Conservation (phyloP, 1,284 basidiomycete genomes). For the Puccinia polysora region DNA sequence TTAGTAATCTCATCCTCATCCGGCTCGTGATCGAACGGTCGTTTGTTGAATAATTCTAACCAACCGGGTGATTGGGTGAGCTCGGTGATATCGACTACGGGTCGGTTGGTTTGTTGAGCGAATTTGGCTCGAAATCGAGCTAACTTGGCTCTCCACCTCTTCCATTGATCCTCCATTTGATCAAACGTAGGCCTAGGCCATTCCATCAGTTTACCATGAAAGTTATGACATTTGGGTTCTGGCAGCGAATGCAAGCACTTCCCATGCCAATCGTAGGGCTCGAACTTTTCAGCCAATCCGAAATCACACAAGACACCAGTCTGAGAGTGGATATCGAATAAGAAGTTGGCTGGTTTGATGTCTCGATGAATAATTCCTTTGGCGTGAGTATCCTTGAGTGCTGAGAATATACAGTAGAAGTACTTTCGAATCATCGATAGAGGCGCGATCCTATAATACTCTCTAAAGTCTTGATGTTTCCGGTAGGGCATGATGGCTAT, state of each 20-base stretch:
- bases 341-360: slow-evolving; percentile 96
- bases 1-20: slow-evolving; percentile 13
- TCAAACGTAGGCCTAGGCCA: slow-evolving; percentile 63
- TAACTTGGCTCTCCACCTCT: slow-evolving; percentile 61
- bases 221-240: slow-evolving; percentile 53
- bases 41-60: background rate
- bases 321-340: slow-evolving; percentile 80
- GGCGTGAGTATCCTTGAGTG: slow-evolving; percentile 81
- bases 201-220: slow-evolving; percentile 52
- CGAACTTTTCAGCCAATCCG: slow-evolving; percentile 69
- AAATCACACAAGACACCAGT: slow-evolving; percentile 90
- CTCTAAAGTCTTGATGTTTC: slow-evolving; percentile 86
- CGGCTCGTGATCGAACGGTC: slow-evolving; percentile 18
- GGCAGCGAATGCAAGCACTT: slow-evolving; percentile 50
- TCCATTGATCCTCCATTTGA: slow-evolving; percentile 63
- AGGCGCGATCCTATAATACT: slow-evolving; percentile 62
- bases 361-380: slow-evolving; percentile 90
- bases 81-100: slow-evolving; percentile 12
- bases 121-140: slow-evolving; percentile 67
- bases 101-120: background rate
- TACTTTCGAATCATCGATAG: slow-evolving; percentile 79
- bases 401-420: slow-evolving; percentile 84
- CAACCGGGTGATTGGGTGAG: slow-evolving; percentile 5
- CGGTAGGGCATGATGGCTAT: slow-evolving; percentile 93
- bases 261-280: slow-evolving; percentile 47